Conservation (phyloP, 2,329 filamentous ascomycete species). For the Diaporthe eres region DNA sequence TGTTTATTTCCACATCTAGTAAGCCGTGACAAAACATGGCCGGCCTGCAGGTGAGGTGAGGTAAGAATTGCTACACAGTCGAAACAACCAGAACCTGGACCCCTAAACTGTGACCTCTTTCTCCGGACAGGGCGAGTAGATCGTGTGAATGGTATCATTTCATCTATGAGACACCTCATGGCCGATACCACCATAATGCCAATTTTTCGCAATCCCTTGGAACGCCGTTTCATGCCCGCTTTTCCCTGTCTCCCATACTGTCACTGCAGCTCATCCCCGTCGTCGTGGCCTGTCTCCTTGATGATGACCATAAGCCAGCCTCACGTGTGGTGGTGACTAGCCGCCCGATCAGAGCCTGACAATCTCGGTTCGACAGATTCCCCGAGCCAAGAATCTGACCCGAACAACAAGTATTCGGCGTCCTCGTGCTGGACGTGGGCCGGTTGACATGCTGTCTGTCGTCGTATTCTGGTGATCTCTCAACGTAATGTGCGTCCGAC, state of each 20-base stretch:
- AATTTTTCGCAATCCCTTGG: constrained; percentile 7
- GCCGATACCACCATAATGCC: constrained; percentile 26
- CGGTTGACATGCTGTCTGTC: neutral
- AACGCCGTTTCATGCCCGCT: constrained; percentile 34
- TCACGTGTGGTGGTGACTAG: neutral
- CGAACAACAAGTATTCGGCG: neutral
- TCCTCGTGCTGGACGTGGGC: neutral
- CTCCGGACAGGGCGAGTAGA: neutral
- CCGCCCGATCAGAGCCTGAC: neutral
- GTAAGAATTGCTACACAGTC: neutral
- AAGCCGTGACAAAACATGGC: neutral
- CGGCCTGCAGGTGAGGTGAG: neutral
- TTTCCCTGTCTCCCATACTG: constrained; percentile 10
- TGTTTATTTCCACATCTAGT: neutral
- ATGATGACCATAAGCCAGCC: neutral
- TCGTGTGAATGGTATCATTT: constrained; percentile 30
- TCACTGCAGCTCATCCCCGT: neutral
- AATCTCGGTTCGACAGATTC: neutral
- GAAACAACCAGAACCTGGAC: neutral
- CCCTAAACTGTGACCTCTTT: too few relatives aligned
- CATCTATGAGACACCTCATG: constrained; percentile 20
- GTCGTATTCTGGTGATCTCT: neutral
- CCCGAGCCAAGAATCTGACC: neutral
- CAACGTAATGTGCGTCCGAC: neutral
- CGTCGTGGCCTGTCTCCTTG: neutral